Evolutionary conservation across 768 basidiomycete species (phyloP), one percentile per base, ranked within the genome.

Genomic region (Termitomyces sp.): DNA sequence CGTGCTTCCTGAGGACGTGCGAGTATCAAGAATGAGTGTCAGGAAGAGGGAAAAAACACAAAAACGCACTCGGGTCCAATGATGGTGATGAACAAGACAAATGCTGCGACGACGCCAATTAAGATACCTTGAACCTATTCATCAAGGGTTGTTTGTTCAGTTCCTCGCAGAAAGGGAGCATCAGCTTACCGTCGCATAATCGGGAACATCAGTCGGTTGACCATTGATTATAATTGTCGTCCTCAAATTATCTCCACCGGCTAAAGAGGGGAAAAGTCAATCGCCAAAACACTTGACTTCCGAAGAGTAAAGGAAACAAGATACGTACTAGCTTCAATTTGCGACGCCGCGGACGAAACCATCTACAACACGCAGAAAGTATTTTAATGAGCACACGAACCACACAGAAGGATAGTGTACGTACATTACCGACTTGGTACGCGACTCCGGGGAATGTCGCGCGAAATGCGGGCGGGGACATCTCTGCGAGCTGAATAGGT

Each of bases 391-490:
- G 5, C 35, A 60, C 18, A 14, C 12, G 44, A 8, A 18, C 30
- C 6, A 2, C 65, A 71, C 43, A 14, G 8, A 36, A 14, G 12
- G 4, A 18, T 20, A 2, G n/a, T 5, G 5, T 71, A 79, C 76
- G 26, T 57, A 79, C 79, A 72, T 91, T 93, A 46, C 93, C 91
- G 28, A 93, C 64, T 66, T 93, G 93, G 72, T 94, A 95, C 3
- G 88, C 84, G 0, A 92, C 83, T 59, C 93, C 93, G 41, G 89
- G 89, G 78, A 93, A 94, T 1, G 89, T 89, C 4, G 92, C 90
- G 58, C 94, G 80, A 80, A 94, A 95, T 0, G 91, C 93, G 4
- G 91, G 89, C 2, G 94, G 94, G 0, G 89, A 89, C 74, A 93
- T 80, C 71, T 96, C 93, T 13, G 85, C 80, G 23, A 95, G 78